These are phyloP conservation scores for Picea abies DNA, from an alignment of 83 land plant species.

Conservation along the genomic window DNA sequence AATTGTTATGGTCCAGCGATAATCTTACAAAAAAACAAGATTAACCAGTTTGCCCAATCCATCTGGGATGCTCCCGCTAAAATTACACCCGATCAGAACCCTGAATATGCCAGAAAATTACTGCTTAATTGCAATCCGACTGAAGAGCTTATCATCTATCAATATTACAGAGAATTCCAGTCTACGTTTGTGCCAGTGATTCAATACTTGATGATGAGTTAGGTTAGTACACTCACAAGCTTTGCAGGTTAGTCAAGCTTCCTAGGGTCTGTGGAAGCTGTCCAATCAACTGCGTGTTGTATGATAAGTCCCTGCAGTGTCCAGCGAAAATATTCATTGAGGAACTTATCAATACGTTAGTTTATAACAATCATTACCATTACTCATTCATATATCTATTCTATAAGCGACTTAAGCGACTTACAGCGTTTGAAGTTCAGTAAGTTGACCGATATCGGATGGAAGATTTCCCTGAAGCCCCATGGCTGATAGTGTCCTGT, in stretches of 20 bases:
- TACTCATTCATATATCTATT: neutral
- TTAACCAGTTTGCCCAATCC: constrained; percentile 42
- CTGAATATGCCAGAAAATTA: constrained; percentile 24
- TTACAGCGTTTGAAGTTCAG: neutral
- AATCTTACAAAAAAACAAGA: constrained; percentile 46
- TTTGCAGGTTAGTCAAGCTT: constrained; percentile 37
- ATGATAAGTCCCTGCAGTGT: constrained; percentile 55
- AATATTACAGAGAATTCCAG: neutral
- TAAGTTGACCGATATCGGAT: neutral
- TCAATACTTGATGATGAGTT: constrained; percentile 43
- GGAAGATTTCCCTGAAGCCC: constrained; percentile 6
- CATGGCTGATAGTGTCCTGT: constrained; percentile 4
- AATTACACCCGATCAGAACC: constrained; percentile 51
- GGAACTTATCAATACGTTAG: neutral
- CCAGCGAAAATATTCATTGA: neutral
- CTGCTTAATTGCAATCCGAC: neutral
- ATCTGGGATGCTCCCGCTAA: constrained; percentile 53
- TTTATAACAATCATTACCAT: too few species aligned
- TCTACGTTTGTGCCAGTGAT: neutral
- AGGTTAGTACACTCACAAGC: constrained; percentile 45
- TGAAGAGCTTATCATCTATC: neutral
- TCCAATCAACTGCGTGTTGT: constrained; percentile 47
- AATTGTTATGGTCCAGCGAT: neutral
- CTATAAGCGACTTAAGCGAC: too few species aligned
- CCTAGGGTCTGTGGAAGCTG: constrained; percentile 44